Evolutionary conservation across 2,329 filamentous ascomycete genomes (phyloP), one percentile per base, ranked within the genome.

Genomic region (Pyrenophora seminiperda): DNA sequence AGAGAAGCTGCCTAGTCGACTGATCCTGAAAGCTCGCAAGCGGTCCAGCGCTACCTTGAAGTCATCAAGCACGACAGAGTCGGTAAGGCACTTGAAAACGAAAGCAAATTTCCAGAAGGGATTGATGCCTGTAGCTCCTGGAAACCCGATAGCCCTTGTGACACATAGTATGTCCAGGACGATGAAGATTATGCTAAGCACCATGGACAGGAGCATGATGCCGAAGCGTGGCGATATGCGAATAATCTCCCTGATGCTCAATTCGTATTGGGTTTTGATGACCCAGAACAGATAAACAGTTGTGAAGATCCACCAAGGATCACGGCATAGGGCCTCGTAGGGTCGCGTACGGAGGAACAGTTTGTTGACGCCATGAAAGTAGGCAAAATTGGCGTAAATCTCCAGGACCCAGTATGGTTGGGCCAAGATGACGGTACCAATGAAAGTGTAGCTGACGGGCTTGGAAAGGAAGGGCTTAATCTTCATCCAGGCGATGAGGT

Each of bases 221-320:
- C 80, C 84, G 56, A 88, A 88, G 3, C 85, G 83, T 1, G 85
- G 85, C 2, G 83, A 86, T 5, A 85, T 79, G 4, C 76, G 75
- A 41, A 87, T 73, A 17, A 88, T 78, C 50, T 87, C 82, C 36
- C 77, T 62, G 24, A 83, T 69, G 2, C 77, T 77, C 54, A 87
- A 81, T 38, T 83, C 80, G 67, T 88, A 88, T 34, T 82, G 78
- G 20, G 75, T 78, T 50, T 83, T 83, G 65, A 87, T 86, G 37
- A 84, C 83, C 74, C 79, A 86, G 65, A 87, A 81, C 3, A 88
- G 74, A 17, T 77, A 82, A 52, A 79, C 59, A 1, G 79, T 81
- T 0, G 84, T 85, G 56, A 85, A 84, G 14, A 88, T 79, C 85
- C 85, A 88, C 85, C 85, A 88, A 0, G 85, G 85, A 56, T 88